Percentiles rank a stretch among this genome's conserved stretches.
Conservation (phyloP, 164 flowering plant genomes). For the Pachysandra terminalis region DNA sequence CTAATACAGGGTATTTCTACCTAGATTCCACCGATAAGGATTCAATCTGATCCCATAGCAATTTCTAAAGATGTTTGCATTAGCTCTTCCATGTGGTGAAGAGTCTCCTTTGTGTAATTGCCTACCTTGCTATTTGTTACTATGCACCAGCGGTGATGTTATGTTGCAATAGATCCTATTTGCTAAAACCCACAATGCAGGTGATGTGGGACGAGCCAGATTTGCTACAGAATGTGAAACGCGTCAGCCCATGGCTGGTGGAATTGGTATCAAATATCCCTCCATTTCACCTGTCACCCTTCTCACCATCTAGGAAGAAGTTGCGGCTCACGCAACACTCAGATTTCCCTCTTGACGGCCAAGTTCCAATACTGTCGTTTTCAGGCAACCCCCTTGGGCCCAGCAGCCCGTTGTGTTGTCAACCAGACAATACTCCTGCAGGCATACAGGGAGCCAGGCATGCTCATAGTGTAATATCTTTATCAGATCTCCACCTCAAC, state of each 20-base stretch:
- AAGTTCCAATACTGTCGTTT: constrained; percentile 49
- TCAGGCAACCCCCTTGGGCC: constrained; percentile 59
- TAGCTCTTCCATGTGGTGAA: too few relatives aligned
- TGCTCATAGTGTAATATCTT: constrained; percentile 66
- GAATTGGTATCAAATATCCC: constrained; percentile 87
- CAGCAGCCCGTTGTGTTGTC: constrained; percentile 61
- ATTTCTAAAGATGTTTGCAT: too few relatives aligned
- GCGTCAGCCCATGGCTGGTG: constrained; percentile 96
- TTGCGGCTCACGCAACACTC: constrained; percentile 56
- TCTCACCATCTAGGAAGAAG: constrained; percentile 84
- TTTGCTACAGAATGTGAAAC: constrained; percentile 84
- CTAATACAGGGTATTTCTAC: too few relatives aligned
- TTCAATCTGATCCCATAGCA: too few relatives aligned
- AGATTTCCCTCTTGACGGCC: constrained; percentile 58
- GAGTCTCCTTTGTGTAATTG: too few relatives aligned
- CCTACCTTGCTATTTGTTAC: too few relatives aligned
- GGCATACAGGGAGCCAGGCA: constrained; percentile 99
- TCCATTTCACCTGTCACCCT: constrained; percentile 60
- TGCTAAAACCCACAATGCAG: constrained; percentile 33
- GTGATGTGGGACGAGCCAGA: constrained; percentile 98
- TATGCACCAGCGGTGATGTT: not conserved
- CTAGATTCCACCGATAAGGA: too few relatives aligned
- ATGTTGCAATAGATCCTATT: not conserved
- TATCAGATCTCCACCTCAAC: constrained; percentile 68
- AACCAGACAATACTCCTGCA: constrained; percentile 75